These are phyloP conservation scores for Prototheca wickerhamii DNA, from an alignment of 163 green algal species.

Conservation along the genomic window DNA sequence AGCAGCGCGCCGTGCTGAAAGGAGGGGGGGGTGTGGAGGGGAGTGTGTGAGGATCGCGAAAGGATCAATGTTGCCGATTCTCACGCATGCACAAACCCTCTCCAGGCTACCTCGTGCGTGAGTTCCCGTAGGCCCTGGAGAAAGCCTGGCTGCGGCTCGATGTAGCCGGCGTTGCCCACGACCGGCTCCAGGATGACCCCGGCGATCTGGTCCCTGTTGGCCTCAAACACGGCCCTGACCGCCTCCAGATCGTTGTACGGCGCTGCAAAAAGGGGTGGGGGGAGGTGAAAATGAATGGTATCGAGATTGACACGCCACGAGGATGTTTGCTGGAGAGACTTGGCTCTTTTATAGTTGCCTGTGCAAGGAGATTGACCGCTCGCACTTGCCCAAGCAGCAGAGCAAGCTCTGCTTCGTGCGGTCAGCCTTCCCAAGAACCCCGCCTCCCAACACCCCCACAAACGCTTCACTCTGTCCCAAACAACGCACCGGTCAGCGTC, in stretches of 20 bases:
- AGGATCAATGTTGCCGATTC: too few relatives aligned
- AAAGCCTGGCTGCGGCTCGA: slow-evolving; percentile 85
- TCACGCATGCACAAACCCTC: neutral
- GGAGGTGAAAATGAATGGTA: neutral
- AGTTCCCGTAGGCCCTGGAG: slow-evolving; percentile 86
- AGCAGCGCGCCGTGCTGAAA: slow-evolving; percentile 78
- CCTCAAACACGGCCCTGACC: slow-evolving; percentile 82
- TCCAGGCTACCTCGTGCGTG: slow-evolving; percentile 30
- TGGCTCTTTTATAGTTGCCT: too few relatives aligned
- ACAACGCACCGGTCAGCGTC: slow-evolving; percentile 60
- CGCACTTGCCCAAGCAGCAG: too few relatives aligned
- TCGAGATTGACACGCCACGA: neutral
- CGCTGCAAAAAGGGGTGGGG: slow-evolving; percentile 24
- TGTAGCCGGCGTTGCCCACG: slow-evolving; percentile 98
- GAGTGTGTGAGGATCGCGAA: too few relatives aligned
- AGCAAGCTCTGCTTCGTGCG: too few relatives aligned
- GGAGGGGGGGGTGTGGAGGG: neutral
- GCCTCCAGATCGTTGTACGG: slow-evolving; percentile 96
- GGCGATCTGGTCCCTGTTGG: slow-evolving; percentile 93
- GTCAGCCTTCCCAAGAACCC: too few relatives aligned
- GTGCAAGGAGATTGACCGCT: too few relatives aligned
- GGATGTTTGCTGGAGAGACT: too few relatives aligned
- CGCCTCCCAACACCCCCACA: too few relatives aligned
- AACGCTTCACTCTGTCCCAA: too few relatives aligned
- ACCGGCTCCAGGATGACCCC: slow-evolving; percentile 98